These are phyloP conservation scores for Polygonum maritimum DNA, from an alignment of 148 eudicot genomes.

Conservation along the genomic window DNA sequence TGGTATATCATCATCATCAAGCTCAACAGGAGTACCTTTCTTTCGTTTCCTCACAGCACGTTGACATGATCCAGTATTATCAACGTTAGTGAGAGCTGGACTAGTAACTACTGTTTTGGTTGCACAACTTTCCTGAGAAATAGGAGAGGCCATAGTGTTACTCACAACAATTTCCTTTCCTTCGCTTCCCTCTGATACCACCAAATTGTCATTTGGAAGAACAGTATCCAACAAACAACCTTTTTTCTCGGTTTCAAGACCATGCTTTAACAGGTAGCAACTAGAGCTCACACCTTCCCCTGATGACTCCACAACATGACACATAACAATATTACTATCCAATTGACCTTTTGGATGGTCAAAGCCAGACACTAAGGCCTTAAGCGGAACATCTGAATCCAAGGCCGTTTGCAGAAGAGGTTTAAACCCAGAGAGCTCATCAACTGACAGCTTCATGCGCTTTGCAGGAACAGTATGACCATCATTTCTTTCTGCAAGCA, in stretches of 20 bases:
- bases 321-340: conserved; percentile 31
- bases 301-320: conserved; percentile 80
- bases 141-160: conserved; percentile 57
- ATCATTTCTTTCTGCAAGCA: conserved; percentile 19
- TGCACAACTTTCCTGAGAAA: conserved; percentile 75
- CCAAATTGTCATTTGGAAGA: conserved; percentile 23
- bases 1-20: conserved; percentile 26
- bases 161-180: conserved; percentile 40
- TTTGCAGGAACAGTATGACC: conserved; percentile 27
- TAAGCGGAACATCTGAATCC: conserved; percentile 30
- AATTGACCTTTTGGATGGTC: conserved; percentile 19
- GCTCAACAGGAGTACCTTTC: conserved; percentile 25
- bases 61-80: conserved; percentile 21
- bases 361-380: conserved; percentile 34
- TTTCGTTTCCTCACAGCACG: conserved; percentile 27
- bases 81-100: conserved; percentile 20
- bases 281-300: conserved; percentile 50
- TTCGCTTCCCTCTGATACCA: conserved; percentile 35
- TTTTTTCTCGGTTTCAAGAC: conserved; percentile 20
- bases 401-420: conserved; percentile 30
- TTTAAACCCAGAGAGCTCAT: conserved; percentile 40
- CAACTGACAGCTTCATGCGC: conserved; percentile 43
- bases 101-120: conserved; percentile 35
- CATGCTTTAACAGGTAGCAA: conserved; percentile 47
- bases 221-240: conserved; percentile 18